A percentile compares a stretch with the other conserved stretches of the same genome.
These are phyloP conservation scores for Sclerotinia minor DNA, from an alignment of 2,329 filamentous ascomycete genomes.

Conservation along the genomic window DNA sequence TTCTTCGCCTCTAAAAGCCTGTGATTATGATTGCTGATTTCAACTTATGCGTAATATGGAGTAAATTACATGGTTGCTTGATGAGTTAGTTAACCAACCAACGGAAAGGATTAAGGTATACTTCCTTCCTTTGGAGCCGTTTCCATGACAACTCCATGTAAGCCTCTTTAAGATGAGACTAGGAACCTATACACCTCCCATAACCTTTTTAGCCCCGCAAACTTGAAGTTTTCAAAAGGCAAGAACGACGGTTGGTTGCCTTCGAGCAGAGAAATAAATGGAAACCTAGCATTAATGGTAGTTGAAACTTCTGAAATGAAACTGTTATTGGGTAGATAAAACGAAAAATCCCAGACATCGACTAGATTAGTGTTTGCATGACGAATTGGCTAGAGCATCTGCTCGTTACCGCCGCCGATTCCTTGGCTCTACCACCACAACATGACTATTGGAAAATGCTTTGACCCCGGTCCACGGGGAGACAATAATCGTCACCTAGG, in stretches of 20 bases:
- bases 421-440: background rate
- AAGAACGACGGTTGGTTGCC: background rate
- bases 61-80: too few relatives aligned
- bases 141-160: background rate
- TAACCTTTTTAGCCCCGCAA: background rate
- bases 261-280: background rate
- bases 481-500: too few relatives aligned
- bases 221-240: background rate
- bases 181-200: too few relatives aligned
- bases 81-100: background rate
- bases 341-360: background rate
- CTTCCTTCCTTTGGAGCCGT: background rate
- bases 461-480: too few relatives aligned
- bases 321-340: background rate
- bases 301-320: background rate
- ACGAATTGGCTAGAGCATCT: accelerated
- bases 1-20: background rate
- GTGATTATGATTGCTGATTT: background rate
- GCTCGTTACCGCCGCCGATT: background rate
- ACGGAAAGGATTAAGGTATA: background rate
- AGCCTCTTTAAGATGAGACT: background rate
- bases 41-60: too few relatives aligned
- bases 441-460: background rate
- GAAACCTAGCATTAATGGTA: background rate
- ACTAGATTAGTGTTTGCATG: background rate